Base-by-base conservation (phyloP, 2,329 filamentous ascomycete genomes). In the Pseudogymnoascus sp. region DNA sequence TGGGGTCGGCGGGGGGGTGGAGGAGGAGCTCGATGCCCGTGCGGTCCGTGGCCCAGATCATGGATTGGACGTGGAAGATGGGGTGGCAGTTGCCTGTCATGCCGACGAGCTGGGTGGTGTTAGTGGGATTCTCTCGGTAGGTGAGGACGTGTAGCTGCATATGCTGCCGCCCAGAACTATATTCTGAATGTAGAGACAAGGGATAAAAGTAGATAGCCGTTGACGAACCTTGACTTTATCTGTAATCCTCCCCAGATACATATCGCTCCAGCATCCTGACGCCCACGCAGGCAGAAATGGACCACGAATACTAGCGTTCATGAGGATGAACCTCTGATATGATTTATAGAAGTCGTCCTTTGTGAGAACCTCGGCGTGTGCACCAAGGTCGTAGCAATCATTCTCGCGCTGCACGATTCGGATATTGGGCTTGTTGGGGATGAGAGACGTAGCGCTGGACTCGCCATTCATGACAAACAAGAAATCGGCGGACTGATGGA, bases 281-380 rank as follows among this genome's bases (percentile, higher is more conserved):
- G 64, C 33, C 70, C 70, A 73, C 53, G 64, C 66, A 2, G 71
- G 71, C 9, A 72, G 11, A 26, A 72, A 73, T 1, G 71, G 71
- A 1, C 71, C 71, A 2, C 71, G 64, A 40, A 73, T 64, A 64
- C 67, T 71, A 9, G 71, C 71, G 23, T 73, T 73, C 65, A 73
- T 64, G 31, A 68, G 68, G 60, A 72, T 71, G 60, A 67, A 73
- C 26, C 61, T 66, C 44, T 68, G 68, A 64, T 73, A 73, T 0
- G 44, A 59, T 36, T 71, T 71, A 21, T 71, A 72, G 6, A 72
- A 47, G 15, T 69, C 59, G 33, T 71, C 63, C 19, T 59, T 66
- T 10, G 40, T 62, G 9, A 73, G 47, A 11, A 73, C 66, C 57
- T 71, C 70, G 0, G 70, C 67, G 44, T 68, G 68, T 11, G 68